Conservation (phyloP, 106 monocot genomes). For the Gastrodia elata region DNA sequence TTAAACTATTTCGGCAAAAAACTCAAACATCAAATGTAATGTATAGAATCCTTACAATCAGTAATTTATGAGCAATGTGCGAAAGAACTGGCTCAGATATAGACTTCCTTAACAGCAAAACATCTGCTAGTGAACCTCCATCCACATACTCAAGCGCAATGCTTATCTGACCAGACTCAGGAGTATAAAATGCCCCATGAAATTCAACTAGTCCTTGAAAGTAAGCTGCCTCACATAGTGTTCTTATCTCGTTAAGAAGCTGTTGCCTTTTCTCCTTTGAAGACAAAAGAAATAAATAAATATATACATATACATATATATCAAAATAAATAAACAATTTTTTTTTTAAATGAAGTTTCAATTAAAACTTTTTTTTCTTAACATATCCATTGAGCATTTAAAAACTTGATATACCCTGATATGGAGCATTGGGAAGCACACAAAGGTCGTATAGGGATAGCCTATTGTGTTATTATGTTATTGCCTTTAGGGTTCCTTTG, state of each 20-base stretch:
- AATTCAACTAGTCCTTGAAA: conserved; percentile 85
- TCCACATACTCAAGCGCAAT: conserved; percentile 98
- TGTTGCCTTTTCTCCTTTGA: conserved; percentile 89
- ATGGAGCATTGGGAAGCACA: neutral
- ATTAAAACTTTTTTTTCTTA: neutral
- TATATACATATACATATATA: too few relatives aligned
- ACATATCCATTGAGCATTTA: neutral
- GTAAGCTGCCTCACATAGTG: conserved; percentile 82
- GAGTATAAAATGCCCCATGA: conserved; percentile 92
- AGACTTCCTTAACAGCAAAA: conserved; percentile 44
- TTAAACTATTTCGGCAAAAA: too few relatives aligned
- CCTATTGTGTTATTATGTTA: neutral
- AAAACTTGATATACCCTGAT: neutral
- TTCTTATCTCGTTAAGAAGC: conserved; percentile 87
- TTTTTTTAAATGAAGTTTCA: neutral
- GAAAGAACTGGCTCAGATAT: conserved; percentile 85
- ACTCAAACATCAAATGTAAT: too few relatives aligned
- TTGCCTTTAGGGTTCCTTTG: neutral
- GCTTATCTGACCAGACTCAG: conserved; percentile 92
- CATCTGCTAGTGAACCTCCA: conserved; percentile 93
- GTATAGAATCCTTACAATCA: conserved; percentile 47
- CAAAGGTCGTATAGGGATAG: neutral
- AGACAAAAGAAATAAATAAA: conserved; percentile 5
- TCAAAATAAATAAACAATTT: neutral
- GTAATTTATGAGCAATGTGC: conserved; percentile 52